phyloP scores from a whole-genome alignment of 1,139 yeast genomes.

The Pichia sp. region DNA sequence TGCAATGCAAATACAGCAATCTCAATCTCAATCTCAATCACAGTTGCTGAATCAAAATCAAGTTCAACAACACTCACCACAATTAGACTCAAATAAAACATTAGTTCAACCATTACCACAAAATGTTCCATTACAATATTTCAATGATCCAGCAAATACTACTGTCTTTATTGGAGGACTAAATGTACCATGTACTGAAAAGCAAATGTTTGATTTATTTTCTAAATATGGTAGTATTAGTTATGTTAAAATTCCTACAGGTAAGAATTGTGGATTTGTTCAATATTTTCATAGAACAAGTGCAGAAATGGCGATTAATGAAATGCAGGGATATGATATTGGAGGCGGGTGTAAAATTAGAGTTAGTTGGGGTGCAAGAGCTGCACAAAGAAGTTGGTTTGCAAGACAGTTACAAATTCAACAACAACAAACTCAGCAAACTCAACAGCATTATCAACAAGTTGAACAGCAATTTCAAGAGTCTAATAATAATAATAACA shows the following conservation, averaged over 20 bases:
- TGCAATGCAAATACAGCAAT: slow-evolving; percentile 19
- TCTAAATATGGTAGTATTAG: slow-evolving; percentile 61
- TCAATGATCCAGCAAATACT: slow-evolving; percentile 59
- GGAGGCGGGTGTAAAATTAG: slow-evolving; percentile 59
- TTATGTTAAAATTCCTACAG: slow-evolving; percentile 63
- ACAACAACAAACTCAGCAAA: slow-evolving; percentile 21
- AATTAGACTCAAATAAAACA: slow-evolving; percentile 11
- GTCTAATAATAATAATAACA: too few relatives aligned
- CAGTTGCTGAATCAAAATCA: slow-evolving; percentile 8
- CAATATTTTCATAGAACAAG: slow-evolving; percentile 57
- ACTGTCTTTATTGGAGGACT: slow-evolving; percentile 73
- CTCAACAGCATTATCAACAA: slow-evolving; percentile 14
- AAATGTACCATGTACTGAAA: slow-evolving; percentile 49
- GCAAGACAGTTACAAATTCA: slow-evolving; percentile 28
- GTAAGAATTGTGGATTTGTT: slow-evolving; percentile 69
- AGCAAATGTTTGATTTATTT: slow-evolving; percentile 53
- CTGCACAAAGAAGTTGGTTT: slow-evolving; percentile 32
- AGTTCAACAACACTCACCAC: slow-evolving; percentile 7
- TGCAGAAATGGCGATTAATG: slow-evolving; percentile 66
- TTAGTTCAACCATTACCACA: slow-evolving; percentile 27
- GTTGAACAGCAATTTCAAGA: too few relatives aligned
- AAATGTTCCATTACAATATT: slow-evolving; percentile 29
- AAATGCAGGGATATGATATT: slow-evolving; percentile 69
- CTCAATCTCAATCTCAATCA: slow-evolving; percentile 28
- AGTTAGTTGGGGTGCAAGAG: slow-evolving; percentile 61